Evolutionary conservation across 202 grass and related monocot species (phyloP), one percentile per base, ranked within the genome.

Genomic region (Brachypodium distachyon): DNA sequence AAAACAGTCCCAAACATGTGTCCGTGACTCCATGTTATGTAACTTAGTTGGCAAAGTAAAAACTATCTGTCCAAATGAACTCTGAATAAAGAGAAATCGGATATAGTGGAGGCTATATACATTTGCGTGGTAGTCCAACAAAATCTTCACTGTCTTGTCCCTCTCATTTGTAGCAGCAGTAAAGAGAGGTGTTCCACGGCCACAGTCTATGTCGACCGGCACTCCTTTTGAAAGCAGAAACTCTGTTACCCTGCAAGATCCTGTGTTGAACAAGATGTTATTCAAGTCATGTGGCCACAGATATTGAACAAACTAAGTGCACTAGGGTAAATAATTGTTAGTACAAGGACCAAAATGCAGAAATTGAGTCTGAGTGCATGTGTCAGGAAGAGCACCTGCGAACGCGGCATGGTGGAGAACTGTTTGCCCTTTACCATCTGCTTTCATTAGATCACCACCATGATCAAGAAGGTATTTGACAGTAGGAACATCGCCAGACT

Each of bases 141-240:
- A 84, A 79, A 84, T 65, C 82, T 84, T 84, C 29, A 78, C 0
- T 3, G 75, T 79, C 75, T 84, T 84, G 47, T 73, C 57, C 40
- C 73, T 28, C 21, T 38, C 82, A 73, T 84, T 84, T 60, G 2
- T 48, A 56, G 48, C 47, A 72, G 65, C 74, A 11, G 72, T 48
- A 53, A 6, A 34, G 34, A 78, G 82, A 73, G 74, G 21, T 27
- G 75, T 72, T 12, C 82, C 75, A 84, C 8, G 7, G 36, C 75
- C 82, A 57, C 3, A 56, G 67, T 84, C 75, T 57, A 73, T 57
- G 48, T 79, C 67, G 0, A 79, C 75, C 56, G 82, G 82, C 42
- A 73, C 42, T 55, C 82, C 82, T 84, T 73, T 46, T 29, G 75
- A 72, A 65, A 79, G 75, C 19, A 79, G 34, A 48, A 84, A 72